Base-by-base conservation (phyloP, 2,329 filamentous ascomycete genomes). In the Neoscytalidium dimidiatum region DNA sequence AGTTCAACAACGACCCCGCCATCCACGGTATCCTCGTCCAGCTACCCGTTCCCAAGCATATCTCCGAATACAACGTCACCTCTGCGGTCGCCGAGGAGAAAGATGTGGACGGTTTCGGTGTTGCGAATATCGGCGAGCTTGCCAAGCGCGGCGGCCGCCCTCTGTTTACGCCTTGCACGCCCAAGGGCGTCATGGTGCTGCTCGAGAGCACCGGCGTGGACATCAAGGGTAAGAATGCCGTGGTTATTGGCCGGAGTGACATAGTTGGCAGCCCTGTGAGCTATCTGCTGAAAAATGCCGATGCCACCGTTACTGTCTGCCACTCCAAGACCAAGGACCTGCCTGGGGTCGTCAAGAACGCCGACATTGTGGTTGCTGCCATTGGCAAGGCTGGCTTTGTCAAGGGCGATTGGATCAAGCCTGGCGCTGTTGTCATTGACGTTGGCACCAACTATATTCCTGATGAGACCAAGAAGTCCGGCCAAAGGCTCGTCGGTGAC, bases 251-350 rank as follows among this genome's bases (percentile, higher is more conserved):
- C 56, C 88, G 95, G 66, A 98, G 94, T 78, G 94, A 99, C 76
- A 99, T 99, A 73, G 95, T 99, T 35, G 95, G 95, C 70, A 96
- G 93, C 78, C 95, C 95, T 19, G 93, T 98, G 75, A 97, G 94
- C 83, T 96, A 96, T 76, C 85, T 99, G 70, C 84, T 99, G 70
- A 95, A 94, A 79, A 96, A 96, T 74, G 94, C 95, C 49, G 92
- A 99, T 78, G 95, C 95, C 49, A 99, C 95, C 31, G 95, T 99
- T 70, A 98, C 94, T 2, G 88, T 97, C 63, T 98, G 95, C 81
- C 95, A 99, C 80, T 97, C 93, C 68, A 90, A 90, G 81, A 98
- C 94, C 4, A 80, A 87, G 66, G 85, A 90, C 71, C 81, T 98
- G 43, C 82, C 89, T 65, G 85, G 87, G 21, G 85, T 94, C 68